Evolutionary conservation across 2,329 filamentous ascomycete species (phyloP).

Genomic region (Fusarium floridanum): DNA sequence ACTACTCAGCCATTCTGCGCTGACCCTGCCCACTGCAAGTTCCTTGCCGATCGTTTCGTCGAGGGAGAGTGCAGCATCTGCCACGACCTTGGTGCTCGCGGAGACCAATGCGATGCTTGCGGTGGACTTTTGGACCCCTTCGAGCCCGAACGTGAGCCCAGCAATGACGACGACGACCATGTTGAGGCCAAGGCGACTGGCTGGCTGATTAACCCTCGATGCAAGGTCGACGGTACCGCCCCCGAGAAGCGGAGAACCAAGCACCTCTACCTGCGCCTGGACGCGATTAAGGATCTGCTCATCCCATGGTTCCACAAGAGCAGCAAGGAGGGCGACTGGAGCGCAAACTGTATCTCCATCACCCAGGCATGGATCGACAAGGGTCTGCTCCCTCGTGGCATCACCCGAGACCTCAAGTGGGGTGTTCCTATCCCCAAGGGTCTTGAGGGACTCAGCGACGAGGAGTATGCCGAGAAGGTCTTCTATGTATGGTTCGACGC

Average conservation of each 20-base stretch:
- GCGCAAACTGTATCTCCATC: slow-evolving; percentile 79
- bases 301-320: slow-evolving; percentile 82
- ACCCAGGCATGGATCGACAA: slow-evolving; percentile 86
- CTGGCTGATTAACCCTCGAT: slow-evolving; percentile 83
- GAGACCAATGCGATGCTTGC: slow-evolving; percentile 82
- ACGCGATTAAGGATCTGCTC: slow-evolving; percentile 83
- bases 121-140: slow-evolving; percentile 79
- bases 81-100: slow-evolving; percentile 76
- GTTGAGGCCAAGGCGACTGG: slow-evolving; percentile 55
- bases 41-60: slow-evolving; percentile 88
- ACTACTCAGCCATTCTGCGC: slow-evolving; percentile 90
- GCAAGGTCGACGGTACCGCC: slow-evolving; percentile 89
- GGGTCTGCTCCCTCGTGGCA: slow-evolving; percentile 87
- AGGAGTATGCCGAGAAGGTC: slow-evolving; percentile 74
- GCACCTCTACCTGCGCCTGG: slow-evolving; percentile 89
- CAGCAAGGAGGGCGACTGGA: slow-evolving; percentile 82
- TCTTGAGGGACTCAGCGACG: slow-evolving; percentile 63
- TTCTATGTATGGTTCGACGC: slow-evolving; percentile 96
- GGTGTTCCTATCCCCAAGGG: slow-evolving; percentile 71
- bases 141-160: slow-evolving; percentile 62
- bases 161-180: slow-evolving; percentile 49
- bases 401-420: slow-evolving; percentile 94
- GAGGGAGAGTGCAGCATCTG: slow-evolving; percentile 85
- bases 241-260: slow-evolving; percentile 87
- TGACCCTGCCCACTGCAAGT: slow-evolving; percentile 75